Evolutionary conservation across 495 filamentous ascomycete genomes (phyloP).

Genomic region (Echria macrotheca): DNA sequence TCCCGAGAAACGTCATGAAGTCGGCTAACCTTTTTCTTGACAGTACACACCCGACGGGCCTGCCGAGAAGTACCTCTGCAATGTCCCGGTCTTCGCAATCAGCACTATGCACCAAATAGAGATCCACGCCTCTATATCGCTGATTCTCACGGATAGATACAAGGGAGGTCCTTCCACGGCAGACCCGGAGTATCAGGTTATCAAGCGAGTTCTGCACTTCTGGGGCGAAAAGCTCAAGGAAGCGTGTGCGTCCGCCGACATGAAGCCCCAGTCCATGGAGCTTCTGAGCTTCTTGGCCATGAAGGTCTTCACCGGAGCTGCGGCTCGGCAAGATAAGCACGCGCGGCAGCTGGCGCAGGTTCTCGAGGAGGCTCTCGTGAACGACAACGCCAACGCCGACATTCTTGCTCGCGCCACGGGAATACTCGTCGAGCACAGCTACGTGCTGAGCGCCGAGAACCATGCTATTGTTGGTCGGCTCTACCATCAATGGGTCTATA

Average conservation of each 20-base stretch:
- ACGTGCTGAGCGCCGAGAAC: conserved; percentile 22
- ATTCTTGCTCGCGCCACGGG: conserved; percentile 25
- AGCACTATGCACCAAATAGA: conserved; percentile 12
- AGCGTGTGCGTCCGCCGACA: conserved; percentile 5
- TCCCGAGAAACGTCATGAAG: not conserved
- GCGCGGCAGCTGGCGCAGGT: conserved; percentile 15
- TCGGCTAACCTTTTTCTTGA: conserved; percentile 11
- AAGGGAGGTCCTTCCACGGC: conserved; percentile 22
- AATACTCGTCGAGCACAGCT: conserved; percentile 20
- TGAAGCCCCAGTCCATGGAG: conserved; percentile 15
- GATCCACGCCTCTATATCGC: conserved; percentile 24
- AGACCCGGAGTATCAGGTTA: conserved; percentile 22
- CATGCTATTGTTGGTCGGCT: conserved; percentile 29
- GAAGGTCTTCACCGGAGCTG: conserved; percentile 25
- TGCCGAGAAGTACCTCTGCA: conserved; percentile 23
- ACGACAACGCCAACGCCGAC: conserved; percentile 17
- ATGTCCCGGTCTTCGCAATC: conserved; percentile 11
- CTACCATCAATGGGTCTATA: conserved; percentile 33
- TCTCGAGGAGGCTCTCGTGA: conserved; percentile 17
- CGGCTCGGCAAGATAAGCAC: conserved; percentile 25
- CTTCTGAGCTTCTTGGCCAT: conserved; percentile 21
- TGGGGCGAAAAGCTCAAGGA: conserved; percentile 20
- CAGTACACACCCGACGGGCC: conserved; percentile 24
- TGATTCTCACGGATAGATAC: conserved; percentile 34
- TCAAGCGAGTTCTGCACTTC: conserved; percentile 18